A percentile compares a stretch with the other conserved stretches of the same genome.
phyloP scores from a whole-genome alignment of 495 filamentous ascomycete species.

The Achaetomiella virescens region DNA sequence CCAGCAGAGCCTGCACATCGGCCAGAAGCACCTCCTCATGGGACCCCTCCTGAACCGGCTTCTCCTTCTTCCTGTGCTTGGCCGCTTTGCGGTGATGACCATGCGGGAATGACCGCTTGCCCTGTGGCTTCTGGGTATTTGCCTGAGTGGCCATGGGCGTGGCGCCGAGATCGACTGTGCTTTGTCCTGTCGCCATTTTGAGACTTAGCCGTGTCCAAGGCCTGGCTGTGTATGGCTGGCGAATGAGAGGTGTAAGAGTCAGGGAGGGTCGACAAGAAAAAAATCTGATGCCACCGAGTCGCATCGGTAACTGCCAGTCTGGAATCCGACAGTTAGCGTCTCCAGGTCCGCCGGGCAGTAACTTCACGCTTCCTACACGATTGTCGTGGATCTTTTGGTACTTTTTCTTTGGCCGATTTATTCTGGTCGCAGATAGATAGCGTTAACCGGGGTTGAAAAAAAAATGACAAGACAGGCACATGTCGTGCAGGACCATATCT shows the following conservation, averaged over 20 bases:
- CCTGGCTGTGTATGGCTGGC: not conserved
- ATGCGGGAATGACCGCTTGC: slow-evolving; percentile 12
- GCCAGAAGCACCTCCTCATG: slow-evolving; percentile 67
- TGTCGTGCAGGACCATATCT: no score
- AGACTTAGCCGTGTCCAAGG: not conserved
- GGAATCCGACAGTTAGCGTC: not conserved
- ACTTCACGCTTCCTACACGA: not conserved
- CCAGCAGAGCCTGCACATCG: slow-evolving; percentile 62
- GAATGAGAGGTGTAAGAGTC: not conserved
- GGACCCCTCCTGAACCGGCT: slow-evolving; percentile 34
- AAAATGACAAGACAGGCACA: no score
- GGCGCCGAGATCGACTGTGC: not conserved
- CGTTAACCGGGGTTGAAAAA: no score
- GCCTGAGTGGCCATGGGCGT: slow-evolving; percentile 2
- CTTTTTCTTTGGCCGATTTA: no score
- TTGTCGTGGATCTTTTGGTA: no score
- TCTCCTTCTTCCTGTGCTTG: slow-evolving; percentile 22
- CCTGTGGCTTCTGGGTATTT: slow-evolving; percentile 6
- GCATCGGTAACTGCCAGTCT: not conserved
- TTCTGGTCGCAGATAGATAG: no score
- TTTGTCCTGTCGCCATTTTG: slow-evolving; percentile 11
- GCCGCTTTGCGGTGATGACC: slow-evolving; percentile 12
- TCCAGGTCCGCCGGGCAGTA: not conserved
- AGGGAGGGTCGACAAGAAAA: slow-evolving; percentile 2
- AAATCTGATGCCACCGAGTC: slow-evolving; percentile 10